Base-by-base conservation (phyloP, 345 rosid genomes). In the Iberis pinnata region DNA sequence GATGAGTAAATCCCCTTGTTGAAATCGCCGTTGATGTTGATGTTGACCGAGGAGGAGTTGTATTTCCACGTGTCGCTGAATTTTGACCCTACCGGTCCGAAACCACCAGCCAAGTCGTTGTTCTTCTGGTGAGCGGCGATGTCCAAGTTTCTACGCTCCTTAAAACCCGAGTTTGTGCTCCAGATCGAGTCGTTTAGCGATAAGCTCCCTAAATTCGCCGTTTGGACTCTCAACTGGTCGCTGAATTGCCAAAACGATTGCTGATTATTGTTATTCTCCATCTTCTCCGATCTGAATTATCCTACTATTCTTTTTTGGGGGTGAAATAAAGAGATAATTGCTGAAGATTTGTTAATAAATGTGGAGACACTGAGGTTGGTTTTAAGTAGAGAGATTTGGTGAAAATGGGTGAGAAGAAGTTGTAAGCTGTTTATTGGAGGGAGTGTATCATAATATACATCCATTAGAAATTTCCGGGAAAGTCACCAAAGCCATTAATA, bases 241-340 rank as follows among this genome's bases (percentile, higher is more conserved):
- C 97, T 86, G 80, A 93, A 93, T 43, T 88, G 95, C 75, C 80
- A 88, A 70, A 93, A 93, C 0, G 96, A 79, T 50, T 87, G 96
- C 78, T 86, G 88, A 43, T 89, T 80, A 49, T 72, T 85, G 29
- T 73, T 83, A 33, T 71, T 83, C 64, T 83, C 97, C 99, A 93
- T 86, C 49, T 49, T 29, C 13, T 24, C 24, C 3, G 25, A 22
- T 22, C 4, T 22, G 4, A 22, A 22, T 22, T 22, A 22, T 39
- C 32, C 12, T 31, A 22, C 31, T 29, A 9, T 49, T 18, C 6
- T 12, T 13, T 46, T 24, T 13, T 44, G 15, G 4, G 29, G n/a
- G n/a, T n/a, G 25, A 22, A 6, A 22, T 22, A 22, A 22, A 22
- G 6, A 6, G 25, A 2, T 22, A 6, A 22, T 22, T 22, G 25